Base-by-base conservation (phyloP, 169 alveolate genomes). In the Plasmodium gaboni region DNA sequence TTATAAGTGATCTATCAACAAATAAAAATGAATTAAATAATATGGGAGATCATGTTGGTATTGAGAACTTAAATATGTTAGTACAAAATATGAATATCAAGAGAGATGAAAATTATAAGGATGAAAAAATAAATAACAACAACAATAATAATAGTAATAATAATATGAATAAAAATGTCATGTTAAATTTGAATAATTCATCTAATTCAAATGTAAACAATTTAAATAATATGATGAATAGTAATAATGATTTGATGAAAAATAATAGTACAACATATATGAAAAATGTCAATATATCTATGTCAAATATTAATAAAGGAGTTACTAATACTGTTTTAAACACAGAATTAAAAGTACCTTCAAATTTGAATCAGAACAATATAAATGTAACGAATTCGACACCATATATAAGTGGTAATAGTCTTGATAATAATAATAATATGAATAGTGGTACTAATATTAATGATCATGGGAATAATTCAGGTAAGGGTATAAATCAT, bases 51-150 rank as follows among this genome's bases (percentile, higher is more conserved):
- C 22, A 63, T 24, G 51, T n/a, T 10, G 63, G 38, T 26, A 44
- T 9, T 28, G 89, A 76, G 53, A 42, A 59, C 51, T 63, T 64
- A 57, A 76, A 64, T 32, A 6, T 26, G 12, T 22, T 76, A 15
- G n/a, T 22, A 68, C 78, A 65, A 55, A 76, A 76, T 76, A 50
- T 76, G 63, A 63, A 65, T 15, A 22, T 48, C n/a, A 65, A 13
- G 2, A 55, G 76, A 59, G 70, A 64, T 63, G 46, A 76, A 15
- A 76, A 9, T 38, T 53, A 15, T 57, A 76, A 76, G 57, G 89
- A 76, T 12, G 89, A 76, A 6, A 76, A 76, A 48, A 48, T 15
- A 24, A 59, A 64, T 28, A 69, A 17, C 15, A 44, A 10, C 17
- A 46, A 32, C 48, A 73, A 64, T 28, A 69, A 17, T 22, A 26